Evolutionary conservation across 2,329 filamentous ascomycete genomes (phyloP), one percentile per base, ranked within the genome.

Genomic region (Trichoderma oligosporum): DNA sequence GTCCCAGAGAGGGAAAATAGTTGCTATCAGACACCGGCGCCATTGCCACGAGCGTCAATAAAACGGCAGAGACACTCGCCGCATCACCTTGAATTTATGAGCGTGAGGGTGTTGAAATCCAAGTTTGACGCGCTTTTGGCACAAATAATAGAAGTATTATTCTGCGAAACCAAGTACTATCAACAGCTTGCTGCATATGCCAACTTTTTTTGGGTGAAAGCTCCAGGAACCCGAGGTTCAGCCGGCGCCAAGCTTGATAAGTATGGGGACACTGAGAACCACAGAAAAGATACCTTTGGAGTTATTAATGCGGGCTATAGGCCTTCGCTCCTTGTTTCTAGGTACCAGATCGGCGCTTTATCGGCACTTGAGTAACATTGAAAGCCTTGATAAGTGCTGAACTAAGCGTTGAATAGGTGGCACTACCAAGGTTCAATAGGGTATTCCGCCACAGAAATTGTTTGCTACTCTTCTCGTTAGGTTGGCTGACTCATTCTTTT

Each of bases 1-100:
- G 85, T 74, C 91, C 88, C 73, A 97, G 80, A 69, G 91, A 84
- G 69, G 92, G 90, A 68, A 95, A 88, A 76, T 92, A 94, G 71
- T 82, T 79, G 69, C 78, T 77, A 75, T 88, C 86, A 68, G 83
- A 81, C 69, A 83, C 76, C 74, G 85, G 81, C 77, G 85, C 87
- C 87, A 91, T 91, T 77, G 74, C 78, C 77, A 72, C 76, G 72
- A 75, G 73, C 73, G 75, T 80, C 75, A 78, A 75, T 74, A 73
- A 59, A 66, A 70, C 64, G 67, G 67, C 67, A 69, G 68, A 65
- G 67, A 63, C 67, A 68, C 66, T 64, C 70, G 68, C 71, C 65
- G 69, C 73, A 74, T 75, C 68, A 72, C 70, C 70, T 67, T 61
- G 56, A 61, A 59, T 48, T 22, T 44, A 38, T 31, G 61, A 63